A percentile compares a stretch with the other conserved stretches of the same genome.
Evolutionary conservation across 306 rosid species (phyloP).

Genomic region (Nissolia schottii): DNA sequence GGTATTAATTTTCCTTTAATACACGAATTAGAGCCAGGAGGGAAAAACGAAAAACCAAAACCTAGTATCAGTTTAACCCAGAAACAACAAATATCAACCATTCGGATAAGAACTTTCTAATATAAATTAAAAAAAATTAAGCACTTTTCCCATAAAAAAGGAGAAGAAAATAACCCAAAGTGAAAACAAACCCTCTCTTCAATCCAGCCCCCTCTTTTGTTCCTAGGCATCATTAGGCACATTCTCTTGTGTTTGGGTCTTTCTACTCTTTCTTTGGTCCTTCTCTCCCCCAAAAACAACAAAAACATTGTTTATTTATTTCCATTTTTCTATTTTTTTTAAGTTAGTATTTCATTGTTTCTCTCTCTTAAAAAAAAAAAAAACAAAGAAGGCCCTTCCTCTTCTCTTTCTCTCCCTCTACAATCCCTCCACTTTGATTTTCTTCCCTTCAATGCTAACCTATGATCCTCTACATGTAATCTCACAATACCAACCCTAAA

Average conservation of each 20-base stretch:
- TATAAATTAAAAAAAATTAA: neutral
- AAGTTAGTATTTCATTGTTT: neutral
- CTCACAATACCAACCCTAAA: constrained; percentile 43
- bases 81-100: neutral
- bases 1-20: neutral
- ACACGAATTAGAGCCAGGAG: neutral
- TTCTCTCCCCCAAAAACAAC: neutral
- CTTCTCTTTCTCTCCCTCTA: neutral
- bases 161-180: constrained; percentile 3
- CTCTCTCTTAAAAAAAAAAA: constrained; percentile 21
- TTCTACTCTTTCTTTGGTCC: neutral
- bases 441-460: constrained; percentile 52
- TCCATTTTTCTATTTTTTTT: neutral
- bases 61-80: neutral
- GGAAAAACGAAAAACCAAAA: neutral
- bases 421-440: constrained; percentile 25
- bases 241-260: neutral
- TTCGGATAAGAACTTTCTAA: neutral
- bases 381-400: neutral
- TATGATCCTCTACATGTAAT: constrained; percentile 54
- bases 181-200: constrained; percentile 22
- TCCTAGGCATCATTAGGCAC: neutral
- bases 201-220: neutral
- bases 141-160: constrained; percentile 6
- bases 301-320: neutral